Evolutionary conservation across 176 grass and related monocot genomes (phyloP).

Genomic region (Oryza meridionalis): DNA sequence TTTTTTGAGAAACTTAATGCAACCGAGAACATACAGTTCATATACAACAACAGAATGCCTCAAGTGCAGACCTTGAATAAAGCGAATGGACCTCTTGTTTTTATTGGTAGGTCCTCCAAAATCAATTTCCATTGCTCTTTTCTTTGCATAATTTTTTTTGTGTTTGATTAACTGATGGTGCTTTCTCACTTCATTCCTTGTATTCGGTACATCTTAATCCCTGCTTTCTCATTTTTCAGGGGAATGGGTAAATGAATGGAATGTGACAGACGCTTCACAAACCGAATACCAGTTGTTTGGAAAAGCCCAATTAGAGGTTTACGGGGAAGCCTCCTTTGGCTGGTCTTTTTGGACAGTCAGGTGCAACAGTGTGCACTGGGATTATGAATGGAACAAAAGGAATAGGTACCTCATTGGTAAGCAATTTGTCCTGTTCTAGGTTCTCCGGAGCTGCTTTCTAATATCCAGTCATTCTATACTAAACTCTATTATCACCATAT

Average conservation of each 20-base stretch:
- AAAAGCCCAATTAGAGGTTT: slow-evolving; percentile 74
- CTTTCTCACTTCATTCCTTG: slow-evolving; percentile 7
- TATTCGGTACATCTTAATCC: neutral
- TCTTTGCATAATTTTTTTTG: neutral
- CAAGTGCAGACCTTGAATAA: slow-evolving; percentile 67
- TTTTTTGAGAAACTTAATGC: slow-evolving; percentile 65
- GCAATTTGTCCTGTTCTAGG: slow-evolving; percentile 27
- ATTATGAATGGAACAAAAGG: slow-evolving; percentile 83
- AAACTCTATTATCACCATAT: neutral
- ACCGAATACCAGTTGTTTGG: slow-evolving; percentile 81
- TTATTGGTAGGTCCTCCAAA: slow-evolving; percentile 59
- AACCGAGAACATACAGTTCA: slow-evolving; percentile 75
- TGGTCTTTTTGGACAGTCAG: slow-evolving; percentile 93
- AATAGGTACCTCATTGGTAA: slow-evolving; percentile 68
- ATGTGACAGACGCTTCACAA: slow-evolving; percentile 61
- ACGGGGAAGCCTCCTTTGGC: slow-evolving; percentile 81
- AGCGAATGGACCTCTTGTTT: slow-evolving; percentile 85
- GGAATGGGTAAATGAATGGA: slow-evolving; percentile 99
- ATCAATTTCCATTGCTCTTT: neutral
- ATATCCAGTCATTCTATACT: neutral
- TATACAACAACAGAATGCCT: slow-evolving; percentile 62
- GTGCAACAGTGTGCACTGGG: slow-evolving; percentile 79
- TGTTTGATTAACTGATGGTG: neutral
- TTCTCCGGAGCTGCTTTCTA: neutral
- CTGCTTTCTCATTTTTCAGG: slow-evolving; percentile 51